phyloP scores from a whole-genome alignment of 306 rosid genomes.

The Acmispon strigosus region DNA sequence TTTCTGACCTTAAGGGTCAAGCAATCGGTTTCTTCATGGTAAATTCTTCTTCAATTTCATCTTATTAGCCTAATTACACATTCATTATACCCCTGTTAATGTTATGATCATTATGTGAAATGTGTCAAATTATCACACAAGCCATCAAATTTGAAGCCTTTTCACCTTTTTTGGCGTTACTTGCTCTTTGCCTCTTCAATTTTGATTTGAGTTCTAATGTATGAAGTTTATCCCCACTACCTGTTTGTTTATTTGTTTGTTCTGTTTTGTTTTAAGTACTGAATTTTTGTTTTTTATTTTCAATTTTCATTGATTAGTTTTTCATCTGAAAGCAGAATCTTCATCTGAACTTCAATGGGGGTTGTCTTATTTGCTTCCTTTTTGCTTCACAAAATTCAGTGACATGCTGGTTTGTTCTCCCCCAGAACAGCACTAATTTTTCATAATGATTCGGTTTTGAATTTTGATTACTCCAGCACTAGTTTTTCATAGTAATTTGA shows the following conservation, averaged over 20 bases:
- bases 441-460: neutral
- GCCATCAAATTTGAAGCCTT: neutral
- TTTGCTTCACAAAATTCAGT: neutral
- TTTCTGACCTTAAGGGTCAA: neutral
- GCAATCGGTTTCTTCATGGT: conserved; percentile 23
- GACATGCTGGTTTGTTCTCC: neutral
- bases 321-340: neutral
- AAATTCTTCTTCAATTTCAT: neutral
- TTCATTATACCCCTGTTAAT: neutral
- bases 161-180: neutral
- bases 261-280: neutral
- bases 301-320: neutral
- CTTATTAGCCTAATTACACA: neutral
- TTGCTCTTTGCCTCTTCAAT: neutral
- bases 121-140: neutral
- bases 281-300: neutral
- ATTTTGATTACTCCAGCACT: neutral
- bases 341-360: neutral
- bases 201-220: neutral
- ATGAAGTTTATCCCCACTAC: neutral
- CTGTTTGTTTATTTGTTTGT: neutral
- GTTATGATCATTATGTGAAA: neutral
- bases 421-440: neutral
- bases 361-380: neutral
- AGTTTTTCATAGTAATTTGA: no score